Conservation (phyloP, 129 eudicot species). For the Lactuca saligna region DNA sequence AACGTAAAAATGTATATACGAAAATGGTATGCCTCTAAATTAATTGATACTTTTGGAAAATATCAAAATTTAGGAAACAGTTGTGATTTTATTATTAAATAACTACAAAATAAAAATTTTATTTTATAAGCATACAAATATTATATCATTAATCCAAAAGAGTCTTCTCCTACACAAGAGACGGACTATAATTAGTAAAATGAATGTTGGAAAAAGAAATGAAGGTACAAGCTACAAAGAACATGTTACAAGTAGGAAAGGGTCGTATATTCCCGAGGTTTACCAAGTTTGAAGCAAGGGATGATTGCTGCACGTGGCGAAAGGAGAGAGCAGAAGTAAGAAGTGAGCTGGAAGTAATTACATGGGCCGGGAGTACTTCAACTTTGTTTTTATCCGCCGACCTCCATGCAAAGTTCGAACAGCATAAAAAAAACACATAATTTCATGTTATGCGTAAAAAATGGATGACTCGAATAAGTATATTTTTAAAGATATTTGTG, state of each 20-base stretch:
- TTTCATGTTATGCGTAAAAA: too few species aligned
- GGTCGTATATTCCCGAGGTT: slow-evolving; percentile 26
- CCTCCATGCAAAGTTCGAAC: too few species aligned
- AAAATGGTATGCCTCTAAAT: background rate
- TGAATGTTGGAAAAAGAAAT: background rate
- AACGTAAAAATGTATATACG: too few species aligned
- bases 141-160: background rate
- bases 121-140: too few species aligned
- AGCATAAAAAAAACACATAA: too few species aligned
- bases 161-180: background rate
- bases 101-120: too few species aligned
- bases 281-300: slow-evolving; percentile 31
- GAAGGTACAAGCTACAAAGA: slow-evolving; percentile 5
- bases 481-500: too few species aligned
- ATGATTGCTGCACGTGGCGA: slow-evolving; percentile 25
- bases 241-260: slow-evolving; percentile 12
- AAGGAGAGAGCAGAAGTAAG: background rate
- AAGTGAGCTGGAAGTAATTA: slow-evolving; percentile 24
- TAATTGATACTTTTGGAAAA: too few species aligned
- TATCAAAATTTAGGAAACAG: background rate
- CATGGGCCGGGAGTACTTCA: background rate
- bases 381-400: background rate
- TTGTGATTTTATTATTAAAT: too few species aligned
- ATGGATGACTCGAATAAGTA: too few species aligned
- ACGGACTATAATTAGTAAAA: background rate